Evolutionary conservation across 371 early-diverging fungal species (phyloP).

Genomic region (Lichtheimia ramosa): DNA sequence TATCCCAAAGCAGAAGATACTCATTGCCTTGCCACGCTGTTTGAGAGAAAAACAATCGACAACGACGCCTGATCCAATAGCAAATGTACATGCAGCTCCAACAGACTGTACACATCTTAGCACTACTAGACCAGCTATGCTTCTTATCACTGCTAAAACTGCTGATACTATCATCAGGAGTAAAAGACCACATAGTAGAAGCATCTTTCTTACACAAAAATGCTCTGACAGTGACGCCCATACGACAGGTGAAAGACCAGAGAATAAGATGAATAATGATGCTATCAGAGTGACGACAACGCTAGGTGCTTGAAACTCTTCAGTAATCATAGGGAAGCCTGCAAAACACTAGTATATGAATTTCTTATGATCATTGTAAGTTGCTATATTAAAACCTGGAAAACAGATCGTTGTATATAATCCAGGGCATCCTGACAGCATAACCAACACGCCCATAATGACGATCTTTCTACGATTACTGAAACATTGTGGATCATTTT

Average conservation of each 20-base stretch:
- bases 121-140: slow-evolving; percentile 56
- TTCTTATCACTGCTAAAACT: slow-evolving; percentile 58
- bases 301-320: slow-evolving; percentile 46
- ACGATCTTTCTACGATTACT: slow-evolving; percentile 13
- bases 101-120: slow-evolving; percentile 70
- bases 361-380: neutral
- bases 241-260: slow-evolving; percentile 63
- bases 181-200: slow-evolving; percentile 47
- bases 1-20: slow-evolving; percentile 50
- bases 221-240: slow-evolving; percentile 71
- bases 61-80: slow-evolving; percentile 15
- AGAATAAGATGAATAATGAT: slow-evolving; percentile 52
- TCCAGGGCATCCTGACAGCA: slow-evolving; percentile 22
- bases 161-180: slow-evolving; percentile 49
- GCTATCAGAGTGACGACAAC: slow-evolving; percentile 55
- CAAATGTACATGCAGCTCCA: slow-evolving; percentile 61
- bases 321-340: slow-evolving; percentile 47
- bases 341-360: neutral
- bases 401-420: slow-evolving; percentile 27
- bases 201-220: slow-evolving; percentile 42
- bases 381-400: slow-evolving; percentile 10
- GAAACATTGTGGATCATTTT: slow-evolving; percentile 21
- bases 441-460: slow-evolving; percentile 14
- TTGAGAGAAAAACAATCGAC: slow-evolving; percentile 26
- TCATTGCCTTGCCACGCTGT: slow-evolving; percentile 29